Conservation (phyloP, 805 yeast species). For the Candida gorgasii region DNA sequence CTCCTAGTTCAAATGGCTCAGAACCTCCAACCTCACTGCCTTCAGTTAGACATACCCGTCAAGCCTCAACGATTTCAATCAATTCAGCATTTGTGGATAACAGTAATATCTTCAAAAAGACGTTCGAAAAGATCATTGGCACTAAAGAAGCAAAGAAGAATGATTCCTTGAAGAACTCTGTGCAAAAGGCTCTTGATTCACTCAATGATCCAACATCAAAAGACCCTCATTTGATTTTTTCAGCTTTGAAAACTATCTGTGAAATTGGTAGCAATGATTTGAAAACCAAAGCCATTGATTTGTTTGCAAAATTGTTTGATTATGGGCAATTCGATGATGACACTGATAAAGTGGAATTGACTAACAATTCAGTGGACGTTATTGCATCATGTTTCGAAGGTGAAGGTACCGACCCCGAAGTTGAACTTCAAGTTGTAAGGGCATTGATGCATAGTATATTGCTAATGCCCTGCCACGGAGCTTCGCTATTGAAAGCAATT, state of each 20-base stretch:
- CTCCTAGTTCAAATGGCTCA: conserved; percentile 4
- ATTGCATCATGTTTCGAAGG: conserved; percentile 86
- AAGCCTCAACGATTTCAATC: conserved; percentile 18
- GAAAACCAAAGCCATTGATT: conserved; percentile 75
- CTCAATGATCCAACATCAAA: conserved; percentile 42
- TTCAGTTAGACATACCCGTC: conserved; percentile 17
- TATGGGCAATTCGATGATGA: conserved; percentile 72
- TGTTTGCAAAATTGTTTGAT: conserved; percentile 86
- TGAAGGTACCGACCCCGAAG: conserved; percentile 85
- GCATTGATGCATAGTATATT: conserved; percentile 88
- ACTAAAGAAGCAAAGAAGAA: conserved; percentile 64
- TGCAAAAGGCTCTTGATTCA: conserved; percentile 44
- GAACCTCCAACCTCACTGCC: conserved; percentile 11
- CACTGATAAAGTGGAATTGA: conserved; percentile 55
- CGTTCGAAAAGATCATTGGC: conserved; percentile 56
- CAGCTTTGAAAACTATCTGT: conserved; percentile 74
- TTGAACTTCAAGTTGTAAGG: conserved; percentile 90
- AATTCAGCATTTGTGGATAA: conserved; percentile 25
- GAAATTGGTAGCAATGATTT: conserved; percentile 65
- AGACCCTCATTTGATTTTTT: conserved; percentile 61
- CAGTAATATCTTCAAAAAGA: conserved; percentile 43
- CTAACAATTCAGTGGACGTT: conserved; percentile 82
- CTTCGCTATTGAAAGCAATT: conserved; percentile 82
- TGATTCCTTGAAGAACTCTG: conserved; percentile 36
- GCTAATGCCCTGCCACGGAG: conserved; percentile 87